Conservation (phyloP, 345 rosid genomes). For the Aurinia saxatilis region DNA sequence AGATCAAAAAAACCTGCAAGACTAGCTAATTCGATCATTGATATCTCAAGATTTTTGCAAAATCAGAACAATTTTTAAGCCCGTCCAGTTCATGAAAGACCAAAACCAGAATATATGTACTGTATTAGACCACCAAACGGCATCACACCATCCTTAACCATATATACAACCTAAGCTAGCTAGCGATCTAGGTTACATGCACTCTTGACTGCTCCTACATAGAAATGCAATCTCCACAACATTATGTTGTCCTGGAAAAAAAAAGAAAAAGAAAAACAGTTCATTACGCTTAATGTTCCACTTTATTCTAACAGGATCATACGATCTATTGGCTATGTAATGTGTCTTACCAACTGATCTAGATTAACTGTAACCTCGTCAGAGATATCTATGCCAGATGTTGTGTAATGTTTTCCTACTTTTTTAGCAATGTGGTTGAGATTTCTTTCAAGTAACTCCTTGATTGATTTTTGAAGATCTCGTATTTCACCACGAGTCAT, state of each 20-base stretch:
- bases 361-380: conserved; percentile 17
- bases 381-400: neutral
- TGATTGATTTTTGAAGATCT: conserved; percentile 18
- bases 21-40: neutral
- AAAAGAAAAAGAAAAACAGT: neutral
- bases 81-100: neutral
- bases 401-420: neutral
- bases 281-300: neutral
- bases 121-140: neutral
- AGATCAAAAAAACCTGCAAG: neutral
- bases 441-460: conserved; percentile 8
- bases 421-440: neutral
- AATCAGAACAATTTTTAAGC: neutral
- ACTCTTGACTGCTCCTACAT: conserved; percentile 17
- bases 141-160: neutral
- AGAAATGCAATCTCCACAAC: conserved; percentile 27
- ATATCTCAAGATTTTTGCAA: neutral
- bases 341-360: conserved; percentile 15
- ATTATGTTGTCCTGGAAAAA: conserved; percentile 10
- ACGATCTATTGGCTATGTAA: neutral
- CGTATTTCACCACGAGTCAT: conserved; percentile 14
- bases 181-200: conserved; percentile 10
- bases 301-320: neutral
- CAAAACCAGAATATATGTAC: neutral
- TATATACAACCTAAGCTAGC: neutral